phyloP scores from a whole-genome alignment of 345 rosid species.

The Toxicodendron radicans region DNA sequence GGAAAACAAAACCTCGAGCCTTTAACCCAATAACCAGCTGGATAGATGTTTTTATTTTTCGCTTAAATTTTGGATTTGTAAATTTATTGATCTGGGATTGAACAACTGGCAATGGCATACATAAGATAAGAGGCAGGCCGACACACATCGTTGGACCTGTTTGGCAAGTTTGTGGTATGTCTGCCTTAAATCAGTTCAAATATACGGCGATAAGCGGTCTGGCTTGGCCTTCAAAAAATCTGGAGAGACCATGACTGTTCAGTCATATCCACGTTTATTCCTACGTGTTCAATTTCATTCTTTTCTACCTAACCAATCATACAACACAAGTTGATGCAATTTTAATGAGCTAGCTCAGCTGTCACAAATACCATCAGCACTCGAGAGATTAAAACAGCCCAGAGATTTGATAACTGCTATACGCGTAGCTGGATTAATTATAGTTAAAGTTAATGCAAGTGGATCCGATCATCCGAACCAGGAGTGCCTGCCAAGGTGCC shows the following conservation, averaged over 20 bases:
- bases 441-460: constrained; percentile 1
- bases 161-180: not conserved
- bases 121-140: not conserved
- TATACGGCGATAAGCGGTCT: not conserved
- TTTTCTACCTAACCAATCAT: constrained; percentile 12
- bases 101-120: too few species aligned
- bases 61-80: too few species aligned
- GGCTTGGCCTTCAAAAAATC: not conserved
- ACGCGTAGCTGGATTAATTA: not conserved
- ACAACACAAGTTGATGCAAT: not conserved
- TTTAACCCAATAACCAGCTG: too few species aligned
- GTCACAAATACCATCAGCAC: not conserved
- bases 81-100: not conserved
- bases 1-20: too few species aligned
- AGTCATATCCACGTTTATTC: not conserved
- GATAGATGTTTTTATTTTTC: too few species aligned
- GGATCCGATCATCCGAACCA: not conserved
- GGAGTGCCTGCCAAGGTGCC: not conserved
- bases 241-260: constrained; percentile 2
- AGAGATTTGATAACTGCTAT: not conserved
- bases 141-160: not conserved
- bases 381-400: not conserved
- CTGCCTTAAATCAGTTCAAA: not conserved
- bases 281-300: not conserved
- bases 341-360: not conserved